These are phyloP conservation scores for Quercus suber DNA, from an alignment of 306 rosid species.

Conservation along the genomic window DNA sequence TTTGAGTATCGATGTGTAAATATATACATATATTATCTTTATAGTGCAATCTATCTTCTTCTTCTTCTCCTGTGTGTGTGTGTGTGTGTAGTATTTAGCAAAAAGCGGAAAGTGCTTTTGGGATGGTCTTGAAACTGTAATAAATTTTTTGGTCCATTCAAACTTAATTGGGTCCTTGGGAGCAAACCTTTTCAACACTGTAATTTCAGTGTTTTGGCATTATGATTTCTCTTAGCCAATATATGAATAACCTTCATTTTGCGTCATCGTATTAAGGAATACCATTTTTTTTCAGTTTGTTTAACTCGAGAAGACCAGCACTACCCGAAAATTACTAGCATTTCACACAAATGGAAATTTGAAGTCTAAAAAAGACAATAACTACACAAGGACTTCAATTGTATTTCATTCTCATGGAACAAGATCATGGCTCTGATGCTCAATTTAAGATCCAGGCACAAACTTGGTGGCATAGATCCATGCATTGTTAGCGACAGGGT, in stretches of 20 bases:
- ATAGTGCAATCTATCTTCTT: background rate
- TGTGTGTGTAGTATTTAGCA: background rate
- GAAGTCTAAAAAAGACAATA: background rate
- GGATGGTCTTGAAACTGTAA: background rate
- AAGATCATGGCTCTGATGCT: background rate
- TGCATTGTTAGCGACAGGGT: constrained; percentile 90
- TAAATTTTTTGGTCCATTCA: too few relatives aligned
- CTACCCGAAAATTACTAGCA: background rate
- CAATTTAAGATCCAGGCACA: constrained; percentile 65
- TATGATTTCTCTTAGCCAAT: background rate
- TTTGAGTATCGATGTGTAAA: background rate
- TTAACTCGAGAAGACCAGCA: background rate
- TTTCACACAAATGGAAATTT: background rate
- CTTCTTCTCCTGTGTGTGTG: too few relatives aligned
- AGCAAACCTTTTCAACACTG: background rate
- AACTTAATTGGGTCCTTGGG: too few relatives aligned
- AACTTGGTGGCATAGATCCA: constrained; percentile 97
- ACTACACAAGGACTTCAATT: constrained; percentile 16
- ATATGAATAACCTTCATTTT: background rate
- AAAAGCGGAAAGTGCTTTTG: background rate
- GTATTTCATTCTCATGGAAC: constrained; percentile 13
- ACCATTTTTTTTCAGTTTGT: background rate
- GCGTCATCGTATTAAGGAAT: background rate
- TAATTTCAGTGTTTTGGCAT: background rate
- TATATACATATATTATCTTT: background rate